Base-by-base conservation (phyloP, 352 stramenopile species). In the Globisporangium camurandrum region DNA sequence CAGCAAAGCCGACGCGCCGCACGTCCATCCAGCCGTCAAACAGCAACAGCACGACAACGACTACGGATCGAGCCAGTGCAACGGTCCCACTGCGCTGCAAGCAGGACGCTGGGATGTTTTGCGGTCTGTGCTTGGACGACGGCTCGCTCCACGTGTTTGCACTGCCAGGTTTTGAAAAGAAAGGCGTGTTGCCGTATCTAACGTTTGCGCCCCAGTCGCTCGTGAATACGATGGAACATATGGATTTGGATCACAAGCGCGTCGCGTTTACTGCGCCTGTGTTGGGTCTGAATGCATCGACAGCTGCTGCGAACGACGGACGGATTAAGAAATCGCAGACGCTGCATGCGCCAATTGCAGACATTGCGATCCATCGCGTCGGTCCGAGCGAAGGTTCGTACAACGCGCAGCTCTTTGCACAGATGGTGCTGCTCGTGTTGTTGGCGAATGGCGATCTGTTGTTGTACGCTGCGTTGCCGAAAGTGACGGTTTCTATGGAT, bases 351-450 rank as follows among this genome's bases (percentile, higher is more conserved):
- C 83, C 83, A 0, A 75, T 93, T 26, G 83, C 83, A 14, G 83
- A 93, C 40, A 88, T 93, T 31, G 64, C 72, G 4, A 88, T 93
- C 42, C 80, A 91, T 47, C 77, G 83, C 19, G 65, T 93, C 4
- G 83, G 83, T 8, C 80, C 83, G 8, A 86, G 70, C 36, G 83
- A 93, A 62, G 77, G 70, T 0, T 69, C 75, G 16, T 54, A 80
- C 19, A 91, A 93, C 37, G 63, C 77, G 9, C 76, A 90, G 46
- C 81, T 83, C 47, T 70, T 93, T 28, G 60, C 73, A 16, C 72
- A 71, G 3, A 92, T 93, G 80, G 80, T 92, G 16, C 56, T 93
- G 46, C 59, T 93, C 4, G 83, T 93, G 22, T 93, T 92, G 24
- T 56, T 93, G 4, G 80, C 83, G 1, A 93, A 93, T 26, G 83